Conservation (phyloP, 1,139 yeast genomes). For the Hyphopichia pseudoburtonii region DNA sequence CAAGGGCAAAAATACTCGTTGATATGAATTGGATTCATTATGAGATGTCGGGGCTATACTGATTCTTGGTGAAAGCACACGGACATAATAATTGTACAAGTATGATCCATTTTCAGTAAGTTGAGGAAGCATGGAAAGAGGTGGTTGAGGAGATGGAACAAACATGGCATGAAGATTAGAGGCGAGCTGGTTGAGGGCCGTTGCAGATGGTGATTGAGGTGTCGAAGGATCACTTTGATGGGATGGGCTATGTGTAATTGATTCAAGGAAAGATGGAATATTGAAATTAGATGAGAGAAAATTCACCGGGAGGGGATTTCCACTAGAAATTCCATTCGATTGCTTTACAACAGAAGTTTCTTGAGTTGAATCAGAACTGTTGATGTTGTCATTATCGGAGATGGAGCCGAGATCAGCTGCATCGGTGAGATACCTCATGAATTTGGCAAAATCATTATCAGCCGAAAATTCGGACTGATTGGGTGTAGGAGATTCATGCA, state of each 20-base stretch:
- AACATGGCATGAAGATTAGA: slow-evolving; percentile 19
- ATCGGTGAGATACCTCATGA: not conserved
- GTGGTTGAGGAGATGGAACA: slow-evolving; percentile 19
- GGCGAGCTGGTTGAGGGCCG: slow-evolving; percentile 14
- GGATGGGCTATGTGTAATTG: not conserved
- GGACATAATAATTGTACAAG: slow-evolving; percentile 66
- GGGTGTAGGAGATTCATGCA: not conserved
- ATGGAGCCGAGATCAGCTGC: not conserved
- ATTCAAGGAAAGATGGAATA: not conserved
- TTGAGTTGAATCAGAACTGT: too few species aligned
- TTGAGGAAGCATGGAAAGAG: slow-evolving; percentile 19
- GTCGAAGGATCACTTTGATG: not conserved
- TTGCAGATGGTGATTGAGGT: too few species aligned
- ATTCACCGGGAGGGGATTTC: too few species aligned
- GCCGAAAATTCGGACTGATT: not conserved
- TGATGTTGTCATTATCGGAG: too few species aligned
- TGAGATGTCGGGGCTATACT: slow-evolving; percentile 61
- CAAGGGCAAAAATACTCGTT: slow-evolving; percentile 74
- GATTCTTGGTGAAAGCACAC: slow-evolving; percentile 55
- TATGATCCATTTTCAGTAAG: slow-evolving; percentile 19
- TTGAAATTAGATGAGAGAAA: slow-evolving; percentile 1
- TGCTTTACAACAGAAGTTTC: too few species aligned
- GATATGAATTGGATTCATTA: slow-evolving; percentile 62
- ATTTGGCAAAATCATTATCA: not conserved
- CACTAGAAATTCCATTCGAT: too few species aligned